A percentile compares a stretch with the other conserved stretches of the same genome.
Evolutionary conservation across 2,329 filamentous ascomycete species (phyloP).

Genomic region (Trichoderma polysporum): DNA sequence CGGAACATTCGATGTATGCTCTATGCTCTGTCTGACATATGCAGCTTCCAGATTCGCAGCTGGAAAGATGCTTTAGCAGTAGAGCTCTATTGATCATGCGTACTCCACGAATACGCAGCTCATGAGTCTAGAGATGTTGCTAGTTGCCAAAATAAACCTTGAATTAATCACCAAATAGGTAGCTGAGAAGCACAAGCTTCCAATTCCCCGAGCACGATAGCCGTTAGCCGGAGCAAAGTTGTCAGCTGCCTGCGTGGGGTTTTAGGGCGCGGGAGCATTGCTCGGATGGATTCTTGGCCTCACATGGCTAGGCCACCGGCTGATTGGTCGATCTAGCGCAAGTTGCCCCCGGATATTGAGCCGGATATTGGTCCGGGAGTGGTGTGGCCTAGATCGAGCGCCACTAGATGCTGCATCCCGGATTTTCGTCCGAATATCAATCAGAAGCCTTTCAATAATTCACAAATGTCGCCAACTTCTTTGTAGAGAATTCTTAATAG

Average conservation of each 20-base stretch:
- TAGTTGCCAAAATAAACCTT: neutral
- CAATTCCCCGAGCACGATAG: neutral
- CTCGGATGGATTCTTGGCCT: constrained; percentile 4
- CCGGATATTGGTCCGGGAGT: constrained; percentile 14
- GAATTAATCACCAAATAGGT: neutral
- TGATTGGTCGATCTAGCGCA: constrained; percentile 1
- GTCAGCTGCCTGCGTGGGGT: constrained; percentile 11
- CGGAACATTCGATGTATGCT: neutral
- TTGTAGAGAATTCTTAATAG: neutral
- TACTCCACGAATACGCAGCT: neutral
- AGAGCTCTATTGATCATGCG: neutral
- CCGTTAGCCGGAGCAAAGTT: neutral
- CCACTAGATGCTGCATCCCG: constrained; percentile 8
- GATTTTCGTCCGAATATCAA: constrained; percentile 11
- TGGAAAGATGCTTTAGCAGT: neutral
- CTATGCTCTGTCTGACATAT: neutral
- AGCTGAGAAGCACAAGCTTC: neutral
- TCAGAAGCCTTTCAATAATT: neutral
- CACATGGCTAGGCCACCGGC: neutral
- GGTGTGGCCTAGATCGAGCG: constrained; percentile 1
- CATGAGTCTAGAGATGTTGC: neutral
- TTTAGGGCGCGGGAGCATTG: neutral
- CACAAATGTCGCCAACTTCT: neutral
- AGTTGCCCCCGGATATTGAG: constrained; percentile 7
- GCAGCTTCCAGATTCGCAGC: neutral